These are phyloP conservation scores for Carnegiea gigantea DNA, from an alignment of 179 eudicot species.

Conservation along the genomic window DNA sequence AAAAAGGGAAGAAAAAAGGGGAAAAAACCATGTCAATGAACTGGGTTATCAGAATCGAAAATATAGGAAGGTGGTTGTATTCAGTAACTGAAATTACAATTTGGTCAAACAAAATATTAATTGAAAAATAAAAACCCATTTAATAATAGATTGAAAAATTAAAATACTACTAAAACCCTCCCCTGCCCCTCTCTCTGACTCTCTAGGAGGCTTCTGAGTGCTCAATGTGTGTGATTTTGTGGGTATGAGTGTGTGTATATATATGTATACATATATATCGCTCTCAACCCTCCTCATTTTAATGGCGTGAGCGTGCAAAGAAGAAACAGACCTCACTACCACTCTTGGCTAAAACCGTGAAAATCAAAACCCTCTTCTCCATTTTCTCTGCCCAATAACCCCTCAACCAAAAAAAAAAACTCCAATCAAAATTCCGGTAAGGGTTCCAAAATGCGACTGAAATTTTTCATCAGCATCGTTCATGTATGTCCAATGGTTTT, in stretches of 20 bases:
- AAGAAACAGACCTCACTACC: conserved; percentile 37
- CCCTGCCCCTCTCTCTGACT: background rate
- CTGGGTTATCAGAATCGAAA: conserved; percentile 12
- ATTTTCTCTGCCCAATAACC: conserved; percentile 13
- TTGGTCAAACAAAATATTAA: conserved; percentile 21
- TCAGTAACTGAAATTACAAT: conserved; percentile 14
- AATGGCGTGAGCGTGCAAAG: conserved; percentile 57
- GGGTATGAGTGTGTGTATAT: background rate
- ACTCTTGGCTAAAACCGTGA: conserved; percentile 34
- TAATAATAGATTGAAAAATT: background rate
- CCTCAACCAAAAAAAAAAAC: background rate
- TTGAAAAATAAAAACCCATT: conserved; percentile 15
- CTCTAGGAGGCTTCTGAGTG: conserved; percentile 11
- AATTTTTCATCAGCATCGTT: conserved; percentile 13
- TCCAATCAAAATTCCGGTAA: conserved; percentile 12
- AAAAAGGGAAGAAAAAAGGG: background rate
- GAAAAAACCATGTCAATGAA: conserved; percentile 5
- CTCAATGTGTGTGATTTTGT: conserved; percentile 24
- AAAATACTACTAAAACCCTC: conserved; percentile 23
- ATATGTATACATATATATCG: conserved; percentile 9
- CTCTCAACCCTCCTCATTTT: conserved; percentile 39
- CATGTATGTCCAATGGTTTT: conserved; percentile 28
- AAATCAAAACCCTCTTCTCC: conserved; percentile 14
- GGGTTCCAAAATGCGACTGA: conserved; percentile 15
- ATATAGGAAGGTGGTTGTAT: conserved; percentile 18